phyloP scores from a whole-genome alignment of 768 basidiomycete species.

The Mrakia hoshinonis region DNA sequence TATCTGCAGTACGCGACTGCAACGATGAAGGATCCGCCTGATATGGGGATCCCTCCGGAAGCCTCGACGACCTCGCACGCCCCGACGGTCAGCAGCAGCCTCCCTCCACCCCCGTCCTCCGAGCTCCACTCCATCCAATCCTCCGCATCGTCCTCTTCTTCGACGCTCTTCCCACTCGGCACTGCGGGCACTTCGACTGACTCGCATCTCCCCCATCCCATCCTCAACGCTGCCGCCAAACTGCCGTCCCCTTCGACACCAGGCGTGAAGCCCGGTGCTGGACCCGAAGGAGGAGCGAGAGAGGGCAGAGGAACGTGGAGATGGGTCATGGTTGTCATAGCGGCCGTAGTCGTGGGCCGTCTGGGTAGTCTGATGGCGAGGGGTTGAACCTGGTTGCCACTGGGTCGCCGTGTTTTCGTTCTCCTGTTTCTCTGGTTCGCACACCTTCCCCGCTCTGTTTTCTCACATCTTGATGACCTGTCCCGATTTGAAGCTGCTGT shows the following conservation, averaged over 20 bases:
- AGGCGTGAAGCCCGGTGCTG: not conserved
- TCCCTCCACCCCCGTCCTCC: not conserved
- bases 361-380: slow-evolving; percentile 11
- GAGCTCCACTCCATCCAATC: not conserved
- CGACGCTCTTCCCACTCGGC: slow-evolving; percentile 7
- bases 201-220: not conserved
- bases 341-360: not conserved
- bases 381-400: too few species aligned
- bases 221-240: not conserved
- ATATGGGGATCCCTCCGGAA: slow-evolving; percentile 10
- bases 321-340: slow-evolving; percentile 5
- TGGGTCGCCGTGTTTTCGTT: too few species aligned
- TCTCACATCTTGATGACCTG: too few species aligned
- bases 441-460: not conserved
- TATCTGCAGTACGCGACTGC: slow-evolving; percentile 12
- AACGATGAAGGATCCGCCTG: slow-evolving; percentile 13
- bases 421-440: not conserved
- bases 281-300: not conserved
- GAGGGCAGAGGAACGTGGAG: slow-evolving; percentile 1
- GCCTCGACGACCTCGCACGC: slow-evolving; percentile 8
- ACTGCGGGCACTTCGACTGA: not conserved
- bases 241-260: not conserved
- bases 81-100: slow-evolving; percentile 16
- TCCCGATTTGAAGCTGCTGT: too few species aligned
- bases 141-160: not conserved